Evolutionary conservation across 2,329 filamentous ascomycete genomes (phyloP).

Genomic region (Colletotrichum orchidophilum): DNA sequence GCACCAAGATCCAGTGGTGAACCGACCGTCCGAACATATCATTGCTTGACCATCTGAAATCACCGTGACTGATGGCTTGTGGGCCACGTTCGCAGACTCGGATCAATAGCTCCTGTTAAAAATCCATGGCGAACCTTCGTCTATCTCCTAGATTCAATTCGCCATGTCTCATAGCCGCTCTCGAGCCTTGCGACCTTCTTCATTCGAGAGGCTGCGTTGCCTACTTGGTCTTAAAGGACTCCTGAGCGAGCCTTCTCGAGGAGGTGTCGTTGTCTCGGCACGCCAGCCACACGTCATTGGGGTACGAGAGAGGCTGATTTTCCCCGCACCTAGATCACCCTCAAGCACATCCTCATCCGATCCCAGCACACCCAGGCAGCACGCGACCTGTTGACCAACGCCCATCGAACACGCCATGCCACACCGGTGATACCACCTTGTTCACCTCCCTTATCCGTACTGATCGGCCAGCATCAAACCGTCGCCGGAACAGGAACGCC

Average conservation of each 20-base stretch:
- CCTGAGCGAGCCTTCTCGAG: constrained; percentile 19
- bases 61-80: not conserved
- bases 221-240: not conserved
- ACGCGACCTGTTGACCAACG: constrained; percentile 14
- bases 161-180: not conserved
- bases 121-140: constrained; percentile 3
- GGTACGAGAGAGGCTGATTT: constrained; percentile 21
- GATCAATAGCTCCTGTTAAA: not conserved
- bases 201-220: not conserved
- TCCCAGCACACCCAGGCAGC: constrained; percentile 1
- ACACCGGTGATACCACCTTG: constrained; percentile 3
- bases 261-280: constrained; percentile 30
- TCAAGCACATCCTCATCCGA: constrained; percentile 1
- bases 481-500: not conserved
- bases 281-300: constrained; percentile 20
- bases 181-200: constrained; percentile 8
- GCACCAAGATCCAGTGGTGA: not conserved
- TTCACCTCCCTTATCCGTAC: not conserved
- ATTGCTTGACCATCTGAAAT: not conserved
- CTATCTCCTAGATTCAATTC: constrained; percentile 27
- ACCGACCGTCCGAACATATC: constrained; percentile 3
- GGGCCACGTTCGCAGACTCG: not conserved
- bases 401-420: constrained; percentile 16
- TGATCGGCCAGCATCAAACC: not conserved
- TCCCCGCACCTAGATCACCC: constrained; percentile 23